Base-by-base conservation (phyloP, 345 rosid genomes). In the Lepidium didymum region DNA sequence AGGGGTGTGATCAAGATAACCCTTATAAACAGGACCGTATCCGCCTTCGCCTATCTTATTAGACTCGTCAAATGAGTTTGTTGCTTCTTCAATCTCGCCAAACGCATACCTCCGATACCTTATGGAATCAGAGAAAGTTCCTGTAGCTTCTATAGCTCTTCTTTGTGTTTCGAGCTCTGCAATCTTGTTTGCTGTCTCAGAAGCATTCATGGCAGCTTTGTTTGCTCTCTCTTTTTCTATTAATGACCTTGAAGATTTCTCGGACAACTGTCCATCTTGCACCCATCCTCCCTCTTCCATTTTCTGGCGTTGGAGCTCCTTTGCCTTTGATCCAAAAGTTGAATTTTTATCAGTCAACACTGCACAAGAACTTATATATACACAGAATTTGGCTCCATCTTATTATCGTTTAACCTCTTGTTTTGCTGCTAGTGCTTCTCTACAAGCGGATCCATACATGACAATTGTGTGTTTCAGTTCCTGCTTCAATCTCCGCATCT, bases 21-120 rank as follows among this genome's bases (percentile, higher is more conserved):
- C 85, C 80, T 79, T 86, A 53, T 54, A 94, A 29, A 94, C 99
- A 1, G 97, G 96, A 33, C 99, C 99, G 58, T 94, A 91, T 25
- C 99, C 99, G 37, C 99, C 99, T 84, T 91, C 97, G 0, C 97
- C 97, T 6, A 94, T 85, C 82, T 86, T 87, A 67, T 62, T 77
- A 27, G 84, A 72, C 13, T 45, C 49, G 4, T 79, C 25, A 21
- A 94, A 94, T 77, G 34, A 66, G 25, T 84, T 77, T 5, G 99
- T 94, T 13, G 96, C 97, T 53, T 65, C 55, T 77, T 94, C 96
- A 52, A 94, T 84, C 75, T 91, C 97, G 18, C 87, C 91, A 10
- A 86, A 86, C 2, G 51, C 64, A 75, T 94, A 94, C 77, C 88
- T 85, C 67, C 96, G 79, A 58, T 84, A 91, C 75, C 91, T 82